Evolutionary conservation across 495 filamentous ascomycete species (phyloP), one percentile per base, ranked within the genome.

Genomic region (Neurospora cerealis): DNA sequence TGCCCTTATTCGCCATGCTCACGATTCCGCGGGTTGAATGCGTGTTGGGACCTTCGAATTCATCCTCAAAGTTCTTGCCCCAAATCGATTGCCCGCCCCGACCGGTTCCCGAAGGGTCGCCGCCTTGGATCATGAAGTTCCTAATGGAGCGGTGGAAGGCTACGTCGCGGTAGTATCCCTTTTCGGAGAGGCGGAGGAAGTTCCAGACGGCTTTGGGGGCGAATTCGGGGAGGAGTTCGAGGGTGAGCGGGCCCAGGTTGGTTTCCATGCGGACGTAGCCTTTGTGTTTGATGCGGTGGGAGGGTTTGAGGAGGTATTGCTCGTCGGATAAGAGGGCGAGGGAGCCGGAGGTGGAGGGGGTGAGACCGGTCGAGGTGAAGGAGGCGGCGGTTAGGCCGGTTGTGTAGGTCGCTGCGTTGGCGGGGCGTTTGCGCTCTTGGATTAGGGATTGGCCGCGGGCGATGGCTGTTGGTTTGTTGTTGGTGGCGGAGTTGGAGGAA

Each of bases 121-220:
- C 96, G 72, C 96, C 96, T 79, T 99, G 96, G 73, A 98, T 92
- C 96, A 99, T 99, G 81, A 99, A 99, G 74, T 92, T 93, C 36
- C 88, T 88, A 78, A 99, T 97, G 79, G 94, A 96, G 70, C 96
- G 90, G 81, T 99, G 96, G 79, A 98, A 98, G 28, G 86, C 76
- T 9, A 96, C 88, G 78, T 86, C 87, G 66, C 88, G 89, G 84
- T 98, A 99, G 83, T 97, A 97, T 1, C 95, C 96, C 73, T 89
- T 91, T 78, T 97, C 92, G 11, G 94, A 88, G 10, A 99, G 86
- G 70, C 93, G 91, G 54, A 96, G 87, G 81, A 99, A 98, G 81
- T 99, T 99, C 92, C 94, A 99, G 24, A 98, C 96, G 5, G 96
- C 94, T 74, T 91, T 90, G 1, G 96, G 96, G 2, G 96, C 93